These are phyloP conservation scores for Omphalotus guepiniiformis DNA, from an alignment of 768 basidiomycete species.

Conservation along the genomic window DNA sequence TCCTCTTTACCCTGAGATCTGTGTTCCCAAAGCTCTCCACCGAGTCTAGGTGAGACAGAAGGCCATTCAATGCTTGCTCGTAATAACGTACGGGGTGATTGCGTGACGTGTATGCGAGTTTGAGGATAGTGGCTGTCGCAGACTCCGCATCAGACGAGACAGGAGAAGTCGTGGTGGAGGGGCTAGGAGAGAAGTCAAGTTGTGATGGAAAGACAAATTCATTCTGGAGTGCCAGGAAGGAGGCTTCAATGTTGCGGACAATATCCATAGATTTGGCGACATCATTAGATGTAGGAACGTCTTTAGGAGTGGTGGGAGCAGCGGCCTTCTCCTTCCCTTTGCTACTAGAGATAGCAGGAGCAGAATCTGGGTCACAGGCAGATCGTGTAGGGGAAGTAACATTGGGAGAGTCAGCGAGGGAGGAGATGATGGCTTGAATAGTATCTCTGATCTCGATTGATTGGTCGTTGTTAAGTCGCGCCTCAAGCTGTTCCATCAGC, in stretches of 20 bases:
- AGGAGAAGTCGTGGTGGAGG: constrained; percentile 26
- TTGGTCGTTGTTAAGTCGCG: constrained; percentile 26
- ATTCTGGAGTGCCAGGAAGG: constrained; percentile 31
- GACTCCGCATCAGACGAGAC: constrained; percentile 15
- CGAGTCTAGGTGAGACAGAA: constrained; percentile 55
- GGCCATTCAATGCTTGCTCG: constrained; percentile 52
- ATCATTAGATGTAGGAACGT: constrained; percentile 22
- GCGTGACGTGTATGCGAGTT: constrained; percentile 50
- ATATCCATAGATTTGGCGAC: constrained; percentile 31
- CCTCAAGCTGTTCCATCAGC: constrained; percentile 28
- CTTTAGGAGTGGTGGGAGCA: constrained; percentile 10
- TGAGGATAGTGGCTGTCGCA: constrained; percentile 21
- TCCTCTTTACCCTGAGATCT: constrained; percentile 45
- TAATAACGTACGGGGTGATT: constrained; percentile 63
- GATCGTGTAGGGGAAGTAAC: background rate
- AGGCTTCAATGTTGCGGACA: constrained; percentile 37
- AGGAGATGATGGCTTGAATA: constrained; percentile 35
- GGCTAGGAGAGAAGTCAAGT: constrained; percentile 37
- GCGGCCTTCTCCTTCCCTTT: constrained; percentile 38
- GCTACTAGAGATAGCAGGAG: constrained; percentile 8
- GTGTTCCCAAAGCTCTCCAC: constrained; percentile 59
- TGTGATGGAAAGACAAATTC: constrained; percentile 37
- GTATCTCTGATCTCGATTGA: constrained; percentile 34
- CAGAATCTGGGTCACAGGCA: too few species aligned
- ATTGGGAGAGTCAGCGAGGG: constrained; percentile 22